Evolutionary conservation across 2,329 filamentous ascomycete genomes (phyloP).

Genomic region (Paecilomyces dactylethromorphus): DNA sequence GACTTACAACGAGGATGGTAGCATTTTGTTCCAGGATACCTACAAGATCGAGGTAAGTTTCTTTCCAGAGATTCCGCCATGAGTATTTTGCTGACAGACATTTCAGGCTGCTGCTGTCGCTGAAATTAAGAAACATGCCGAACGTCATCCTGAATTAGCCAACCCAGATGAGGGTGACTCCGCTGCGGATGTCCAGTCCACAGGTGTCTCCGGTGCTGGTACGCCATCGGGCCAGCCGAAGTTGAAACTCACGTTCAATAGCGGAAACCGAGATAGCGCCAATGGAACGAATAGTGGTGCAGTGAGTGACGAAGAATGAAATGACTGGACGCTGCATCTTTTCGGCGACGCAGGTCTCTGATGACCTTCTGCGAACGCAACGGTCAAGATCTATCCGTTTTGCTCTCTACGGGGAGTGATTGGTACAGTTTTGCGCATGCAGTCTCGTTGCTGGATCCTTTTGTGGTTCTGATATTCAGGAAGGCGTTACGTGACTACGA

Average conservation of each 20-base stretch:
- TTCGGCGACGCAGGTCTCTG: neutral
- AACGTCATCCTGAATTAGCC: slow-evolving; percentile 49
- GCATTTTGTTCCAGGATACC: slow-evolving; percentile 84
- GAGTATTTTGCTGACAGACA: slow-evolving; percentile 5
- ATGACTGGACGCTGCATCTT: neutral
- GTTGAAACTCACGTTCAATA: slow-evolving; percentile 60
- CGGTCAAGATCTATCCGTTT: slow-evolving; percentile 4
- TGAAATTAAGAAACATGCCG: slow-evolving; percentile 49
- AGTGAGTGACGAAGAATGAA: slow-evolving; percentile 27
- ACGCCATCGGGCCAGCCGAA: slow-evolving; percentile 57
- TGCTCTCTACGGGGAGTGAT: slow-evolving; percentile 4
- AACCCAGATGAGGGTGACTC: slow-evolving; percentile 50
- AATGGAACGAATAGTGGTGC: slow-evolving; percentile 26
- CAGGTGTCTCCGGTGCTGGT: slow-evolving; percentile 40
- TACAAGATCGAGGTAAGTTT: slow-evolving; percentile 79
- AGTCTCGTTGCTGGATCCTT: slow-evolving; percentile 8
- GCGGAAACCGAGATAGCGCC: slow-evolving; percentile 27
- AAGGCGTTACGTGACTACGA: slow-evolving; percentile 17
- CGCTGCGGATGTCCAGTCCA: slow-evolving; percentile 44
- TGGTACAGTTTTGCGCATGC: slow-evolving; percentile 5
- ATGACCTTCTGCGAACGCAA: slow-evolving; percentile 1
- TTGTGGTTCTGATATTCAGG: slow-evolving; percentile 6
- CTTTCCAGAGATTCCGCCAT: slow-evolving; percentile 1
- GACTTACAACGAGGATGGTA: slow-evolving; percentile 95
- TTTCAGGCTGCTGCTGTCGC: slow-evolving; percentile 43